Conservation (phyloP, 257 asterid genomes). For the Ehretia macrophylla region DNA sequence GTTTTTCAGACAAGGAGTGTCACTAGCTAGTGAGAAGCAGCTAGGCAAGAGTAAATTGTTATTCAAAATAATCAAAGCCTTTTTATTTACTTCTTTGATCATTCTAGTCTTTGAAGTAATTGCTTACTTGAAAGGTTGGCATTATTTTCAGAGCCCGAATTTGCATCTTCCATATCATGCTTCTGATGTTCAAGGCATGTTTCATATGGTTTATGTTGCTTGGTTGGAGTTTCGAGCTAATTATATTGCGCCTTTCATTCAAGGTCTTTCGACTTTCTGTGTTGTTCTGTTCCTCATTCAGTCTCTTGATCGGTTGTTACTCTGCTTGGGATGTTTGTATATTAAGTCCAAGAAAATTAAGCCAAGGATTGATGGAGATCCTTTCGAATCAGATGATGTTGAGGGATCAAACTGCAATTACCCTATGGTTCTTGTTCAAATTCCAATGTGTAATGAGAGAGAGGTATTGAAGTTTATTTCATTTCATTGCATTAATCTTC, state of each 20-base stretch:
- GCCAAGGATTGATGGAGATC: slow-evolving; percentile 37
- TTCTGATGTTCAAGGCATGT: slow-evolving; percentile 38
- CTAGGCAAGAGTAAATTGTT: slow-evolving; percentile 45
- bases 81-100: slow-evolving; percentile 27
- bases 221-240: slow-evolving; percentile 49
- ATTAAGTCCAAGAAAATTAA: slow-evolving; percentile 50
- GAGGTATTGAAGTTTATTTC: slow-evolving; percentile 36
- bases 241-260: slow-evolving; percentile 48
- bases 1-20: slow-evolving; percentile 43
- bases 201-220: slow-evolving; percentile 31
- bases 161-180: slow-evolving; percentile 28
- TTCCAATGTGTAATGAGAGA: slow-evolving; percentile 73
- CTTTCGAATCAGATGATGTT: slow-evolving; percentile 33
- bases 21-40: slow-evolving; percentile 51
- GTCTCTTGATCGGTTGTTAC: slow-evolving; percentile 54
- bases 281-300: slow-evolving; percentile 50
- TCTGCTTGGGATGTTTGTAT: slow-evolving; percentile 58
- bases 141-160: slow-evolving; percentile 32
- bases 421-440: slow-evolving; percentile 78
- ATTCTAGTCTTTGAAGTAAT: slow-evolving; percentile 42
- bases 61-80: slow-evolving; percentile 35
- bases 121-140: slow-evolving; percentile 54
- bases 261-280: slow-evolving; percentile 41
- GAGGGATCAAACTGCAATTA: slow-evolving; percentile 26
- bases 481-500: not conserved